Conservation (phyloP, 768 basidiomycete genomes). For the Antrodiella citrinella region DNA sequence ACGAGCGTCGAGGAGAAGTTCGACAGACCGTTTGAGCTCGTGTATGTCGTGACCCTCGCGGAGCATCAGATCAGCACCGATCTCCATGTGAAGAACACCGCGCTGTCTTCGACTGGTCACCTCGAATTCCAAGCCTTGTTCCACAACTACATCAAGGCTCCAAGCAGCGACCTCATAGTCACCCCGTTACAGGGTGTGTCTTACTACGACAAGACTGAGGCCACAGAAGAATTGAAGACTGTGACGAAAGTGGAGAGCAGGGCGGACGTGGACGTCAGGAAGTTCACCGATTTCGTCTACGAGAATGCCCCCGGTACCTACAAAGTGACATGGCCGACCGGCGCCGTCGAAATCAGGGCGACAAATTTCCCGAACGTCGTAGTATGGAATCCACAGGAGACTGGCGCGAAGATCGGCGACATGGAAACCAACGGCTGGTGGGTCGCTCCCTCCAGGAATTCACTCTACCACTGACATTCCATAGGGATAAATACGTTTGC, state of each 20-base stretch:
- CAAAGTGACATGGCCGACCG: conserved; percentile 50
- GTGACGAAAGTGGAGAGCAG: conserved; percentile 51
- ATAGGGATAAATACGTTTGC: conserved; percentile 79
- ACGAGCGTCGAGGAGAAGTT: conserved; percentile 51
- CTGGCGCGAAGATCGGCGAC: conserved; percentile 70
- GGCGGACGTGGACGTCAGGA: conserved; percentile 55
- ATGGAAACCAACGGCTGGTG: conserved; percentile 90
- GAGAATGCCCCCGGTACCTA: conserved; percentile 52
- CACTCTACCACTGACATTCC: background rate
- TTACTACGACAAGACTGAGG: conserved; percentile 80
- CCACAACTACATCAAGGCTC: conserved; percentile 80
- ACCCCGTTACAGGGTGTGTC: conserved; percentile 52
- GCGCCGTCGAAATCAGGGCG: conserved; percentile 44
- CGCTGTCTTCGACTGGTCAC: conserved; percentile 31
- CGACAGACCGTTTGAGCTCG: conserved; percentile 58
- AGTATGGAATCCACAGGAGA: conserved; percentile 89
- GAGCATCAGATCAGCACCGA: conserved; percentile 70
- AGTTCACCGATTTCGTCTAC: conserved; percentile 71
- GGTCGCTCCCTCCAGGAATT: conserved; percentile 17
- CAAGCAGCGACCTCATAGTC: conserved; percentile 50
- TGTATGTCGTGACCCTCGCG: conserved; percentile 74
- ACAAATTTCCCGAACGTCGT: conserved; percentile 70
- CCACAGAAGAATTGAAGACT: conserved; percentile 39
- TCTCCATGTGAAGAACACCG: conserved; percentile 73
- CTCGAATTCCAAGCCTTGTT: conserved; percentile 90